Percentiles rank a stretch among this genome's conserved stretches.
phyloP scores from a whole-genome alignment of 116 monocot genomes.

The Phalaenopsis hybrid region DNA sequence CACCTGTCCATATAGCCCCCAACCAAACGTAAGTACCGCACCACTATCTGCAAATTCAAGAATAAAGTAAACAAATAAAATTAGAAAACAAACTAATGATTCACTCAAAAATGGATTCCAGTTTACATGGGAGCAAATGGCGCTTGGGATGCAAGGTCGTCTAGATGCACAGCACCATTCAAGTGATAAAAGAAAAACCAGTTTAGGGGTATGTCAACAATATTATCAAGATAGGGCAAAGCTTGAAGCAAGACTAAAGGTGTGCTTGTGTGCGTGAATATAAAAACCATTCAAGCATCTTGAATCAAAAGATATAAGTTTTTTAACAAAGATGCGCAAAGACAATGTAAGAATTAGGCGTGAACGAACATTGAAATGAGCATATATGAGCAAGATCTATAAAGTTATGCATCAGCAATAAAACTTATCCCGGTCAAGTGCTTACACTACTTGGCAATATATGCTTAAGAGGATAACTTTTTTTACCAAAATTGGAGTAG shows the following conservation, averaged over 20 bases:
- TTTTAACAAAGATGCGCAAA: neutral
- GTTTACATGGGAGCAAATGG: neutral
- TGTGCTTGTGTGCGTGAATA: neutral
- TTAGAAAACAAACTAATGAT: neutral
- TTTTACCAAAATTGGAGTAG: neutral
- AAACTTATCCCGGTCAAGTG: neutral
- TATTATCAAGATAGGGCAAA: neutral
- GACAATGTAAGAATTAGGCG: neutral
- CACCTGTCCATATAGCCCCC: constrained; percentile 99
- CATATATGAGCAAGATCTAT: neutral
- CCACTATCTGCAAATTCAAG: constrained; percentile 61
- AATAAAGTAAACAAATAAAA: constrained; percentile 2
- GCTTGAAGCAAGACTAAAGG: neutral
- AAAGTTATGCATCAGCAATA: neutral
- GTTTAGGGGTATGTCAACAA: neutral
- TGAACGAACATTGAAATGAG: neutral
- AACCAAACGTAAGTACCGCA: constrained; percentile 86
- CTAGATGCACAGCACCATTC: neutral
- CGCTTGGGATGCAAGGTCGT: neutral
- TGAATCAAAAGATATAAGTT: neutral
- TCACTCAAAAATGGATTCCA: constrained; percentile 1
- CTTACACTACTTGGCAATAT: neutral
- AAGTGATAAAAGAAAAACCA: neutral
- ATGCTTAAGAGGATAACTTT: neutral
- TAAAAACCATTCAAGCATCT: neutral